phyloP scores from a whole-genome alignment of 2,329 filamentous ascomycete genomes.

The Xylaria sp. region DNA sequence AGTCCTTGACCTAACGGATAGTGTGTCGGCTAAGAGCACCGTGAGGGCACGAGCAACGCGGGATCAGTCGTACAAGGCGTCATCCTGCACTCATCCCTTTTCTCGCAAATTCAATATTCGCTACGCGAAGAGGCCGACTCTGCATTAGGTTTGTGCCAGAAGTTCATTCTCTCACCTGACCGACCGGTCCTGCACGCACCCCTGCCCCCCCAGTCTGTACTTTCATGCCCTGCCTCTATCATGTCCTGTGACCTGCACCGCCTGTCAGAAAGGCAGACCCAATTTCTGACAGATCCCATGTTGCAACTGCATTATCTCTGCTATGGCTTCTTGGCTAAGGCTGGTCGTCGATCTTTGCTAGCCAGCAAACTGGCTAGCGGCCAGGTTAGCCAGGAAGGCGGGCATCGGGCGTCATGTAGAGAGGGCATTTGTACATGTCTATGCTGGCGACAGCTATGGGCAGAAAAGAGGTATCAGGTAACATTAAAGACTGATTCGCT shows the following conservation, averaged over 20 bases:
- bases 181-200: slow-evolving; percentile 35
- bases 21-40: slow-evolving; percentile 16
- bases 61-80: slow-evolving; percentile 8
- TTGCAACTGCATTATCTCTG: slow-evolving; percentile 17
- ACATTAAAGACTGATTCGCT: slow-evolving; percentile 26
- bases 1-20: slow-evolving; percentile 8
- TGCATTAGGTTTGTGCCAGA: slow-evolving; percentile 37
- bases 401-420: slow-evolving; percentile 9
- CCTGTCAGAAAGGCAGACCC: slow-evolving; percentile 36
- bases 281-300: slow-evolving; percentile 39
- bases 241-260: slow-evolving; percentile 30
- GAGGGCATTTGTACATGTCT: slow-evolving; percentile 1
- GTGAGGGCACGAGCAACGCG: slow-evolving; percentile 7
- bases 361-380: slow-evolving; percentile 26
- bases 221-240: slow-evolving; percentile 21
- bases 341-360: slow-evolving; percentile 19
- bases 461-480: slow-evolving; percentile 21
- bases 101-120: slow-evolving; percentile 5
- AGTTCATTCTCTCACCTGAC: slow-evolving; percentile 37
- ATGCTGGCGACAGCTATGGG: slow-evolving; percentile 9
- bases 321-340: slow-evolving; percentile 25
- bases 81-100: slow-evolving; percentile 5
- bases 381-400: slow-evolving; percentile 14
- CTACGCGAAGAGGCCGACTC: slow-evolving; percentile 15
- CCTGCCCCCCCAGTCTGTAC: slow-evolving; percentile 23